Conservation (phyloP, 1,284 basidiomycete genomes). For the Ustilago trichophora region DNA sequence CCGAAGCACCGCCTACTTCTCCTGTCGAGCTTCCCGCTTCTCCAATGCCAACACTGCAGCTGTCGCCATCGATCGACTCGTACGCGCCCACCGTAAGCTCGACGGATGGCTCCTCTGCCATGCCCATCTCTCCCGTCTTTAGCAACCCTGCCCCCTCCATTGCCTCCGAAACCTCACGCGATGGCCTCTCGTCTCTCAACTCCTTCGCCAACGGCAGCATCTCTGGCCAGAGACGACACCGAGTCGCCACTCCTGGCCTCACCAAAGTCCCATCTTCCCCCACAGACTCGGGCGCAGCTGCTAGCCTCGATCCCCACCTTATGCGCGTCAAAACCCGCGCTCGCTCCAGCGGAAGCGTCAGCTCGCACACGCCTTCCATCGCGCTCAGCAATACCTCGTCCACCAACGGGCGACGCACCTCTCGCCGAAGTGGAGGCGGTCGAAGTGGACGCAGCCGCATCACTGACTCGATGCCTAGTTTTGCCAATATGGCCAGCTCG, state of each 20-base stretch:
- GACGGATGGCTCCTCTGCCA: background rate
- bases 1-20: slow-evolving; percentile 16
- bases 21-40: slow-evolving; percentile 1
- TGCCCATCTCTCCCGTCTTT: slow-evolving; percentile 15
- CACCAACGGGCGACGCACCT: slow-evolving; percentile 2
- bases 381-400: slow-evolving; percentile 14
- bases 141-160: slow-evolving; percentile 8
- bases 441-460: slow-evolving; percentile 39
- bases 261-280: slow-evolving; percentile 11
- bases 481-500: slow-evolving; percentile 30
- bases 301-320: slow-evolving; percentile 29
- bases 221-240: slow-evolving; percentile 15
- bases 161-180: slow-evolving; percentile 9
- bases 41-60: slow-evolving; percentile 5
- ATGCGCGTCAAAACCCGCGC: slow-evolving; percentile 11
- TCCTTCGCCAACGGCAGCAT: slow-evolving; percentile 3
- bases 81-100: slow-evolving; percentile 5
- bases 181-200: slow-evolving; percentile 12
- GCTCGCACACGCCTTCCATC: slow-evolving; percentile 21
- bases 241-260: slow-evolving; percentile 28
- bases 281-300: slow-evolving; percentile 2
- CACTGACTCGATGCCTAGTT: slow-evolving; percentile 33
- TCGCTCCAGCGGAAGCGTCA: slow-evolving; percentile 26
- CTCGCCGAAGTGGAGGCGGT: slow-evolving; percentile 23
- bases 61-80: slow-evolving; percentile 14